A percentile compares a stretch with the other conserved stretches of the same genome.
These are phyloP conservation scores for Salix suchowensis DNA, from an alignment of 345 rosid genomes.

Conservation along the genomic window DNA sequence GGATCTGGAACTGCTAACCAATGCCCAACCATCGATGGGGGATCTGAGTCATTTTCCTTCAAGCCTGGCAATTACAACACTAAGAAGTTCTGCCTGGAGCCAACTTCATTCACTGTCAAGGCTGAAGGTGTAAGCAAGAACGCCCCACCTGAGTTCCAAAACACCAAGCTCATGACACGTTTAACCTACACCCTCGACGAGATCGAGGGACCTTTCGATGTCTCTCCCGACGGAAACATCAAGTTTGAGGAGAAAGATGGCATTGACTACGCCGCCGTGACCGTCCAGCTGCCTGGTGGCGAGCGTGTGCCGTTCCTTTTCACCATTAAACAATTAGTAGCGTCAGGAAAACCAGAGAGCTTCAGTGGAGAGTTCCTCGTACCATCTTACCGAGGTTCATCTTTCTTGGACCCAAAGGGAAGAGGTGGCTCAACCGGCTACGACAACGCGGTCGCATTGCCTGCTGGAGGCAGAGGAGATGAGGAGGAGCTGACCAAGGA, in stretches of 20 bases:
- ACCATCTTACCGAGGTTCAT: constrained; percentile 75
- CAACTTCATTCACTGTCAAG: constrained; percentile 96
- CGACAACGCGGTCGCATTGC: constrained; percentile 84
- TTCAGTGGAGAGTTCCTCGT: constrained; percentile 69
- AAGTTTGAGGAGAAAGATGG: constrained; percentile 87
- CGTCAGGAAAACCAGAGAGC: constrained; percentile 74
- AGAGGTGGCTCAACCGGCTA: constrained; percentile 88
- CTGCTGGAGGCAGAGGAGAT: constrained; percentile 94
- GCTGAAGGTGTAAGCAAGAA: constrained; percentile 81
- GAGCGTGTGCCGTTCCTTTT: constrained; percentile 91
- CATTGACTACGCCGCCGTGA: constrained; percentile 82
- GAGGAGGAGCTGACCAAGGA: constrained; percentile 84
- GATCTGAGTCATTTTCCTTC: constrained; percentile 62
- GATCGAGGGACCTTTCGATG: constrained; percentile 94
- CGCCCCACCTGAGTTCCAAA: constrained; percentile 82
- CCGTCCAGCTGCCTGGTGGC: constrained; percentile 80
- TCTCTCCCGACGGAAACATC: constrained; percentile 50
- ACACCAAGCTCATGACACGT: constrained; percentile 97
- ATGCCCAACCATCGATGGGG: constrained; percentile 82
- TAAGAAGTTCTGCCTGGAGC: constrained; percentile 87
- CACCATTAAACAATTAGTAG: constrained; percentile 74
- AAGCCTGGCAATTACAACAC: constrained; percentile 79
- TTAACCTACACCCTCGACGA: constrained; percentile 94
- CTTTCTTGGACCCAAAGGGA: constrained; percentile 95
- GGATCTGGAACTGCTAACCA: constrained; percentile 96